A percentile compares a stretch with the other conserved stretches of the same genome.
Conservation (phyloP, 192 early-diverging fungal genomes). For the Mycoemilia scoparia region DNA sequence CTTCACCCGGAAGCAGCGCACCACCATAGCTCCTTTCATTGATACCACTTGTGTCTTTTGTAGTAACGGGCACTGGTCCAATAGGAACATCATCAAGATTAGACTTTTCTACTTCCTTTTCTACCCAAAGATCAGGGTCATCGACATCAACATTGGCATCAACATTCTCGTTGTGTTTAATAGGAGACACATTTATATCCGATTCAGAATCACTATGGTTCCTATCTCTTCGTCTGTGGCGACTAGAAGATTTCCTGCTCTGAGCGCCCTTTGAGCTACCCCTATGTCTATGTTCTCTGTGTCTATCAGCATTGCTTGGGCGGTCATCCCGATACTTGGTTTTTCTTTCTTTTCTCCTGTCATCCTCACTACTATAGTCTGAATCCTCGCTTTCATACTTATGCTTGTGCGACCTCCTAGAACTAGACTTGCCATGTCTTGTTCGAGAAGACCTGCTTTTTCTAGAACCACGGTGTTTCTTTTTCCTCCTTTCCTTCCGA, state of each 20-base stretch:
- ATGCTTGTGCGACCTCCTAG: constrained; percentile 37
- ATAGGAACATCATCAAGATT: constrained; percentile 9
- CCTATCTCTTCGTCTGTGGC: too few relatives aligned
- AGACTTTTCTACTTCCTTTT: neutral
- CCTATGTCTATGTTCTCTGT: too few relatives aligned
- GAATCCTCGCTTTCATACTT: too few relatives aligned
- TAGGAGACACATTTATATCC: too few relatives aligned
- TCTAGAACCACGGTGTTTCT: constrained; percentile 3
- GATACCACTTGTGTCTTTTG: neutral
- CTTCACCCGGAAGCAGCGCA: constrained; percentile 73
- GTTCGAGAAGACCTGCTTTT: constrained; percentile 2
- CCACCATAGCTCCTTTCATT: constrained; percentile 44
- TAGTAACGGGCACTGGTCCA: constrained; percentile 6
- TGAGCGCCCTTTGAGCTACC: too few relatives aligned
- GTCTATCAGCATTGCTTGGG: too few relatives aligned
- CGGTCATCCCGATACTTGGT: too few relatives aligned
- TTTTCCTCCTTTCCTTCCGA: constrained; percentile 2
- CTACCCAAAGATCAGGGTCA: neutral
- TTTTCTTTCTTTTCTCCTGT: too few relatives aligned
- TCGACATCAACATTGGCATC: neutral
- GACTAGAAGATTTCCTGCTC: too few relatives aligned
- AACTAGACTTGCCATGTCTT: neutral
- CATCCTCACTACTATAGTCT: too few relatives aligned
- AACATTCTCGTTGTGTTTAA: constrained; percentile 4
- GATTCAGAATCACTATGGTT: too few relatives aligned